Base-by-base conservation (phyloP, 2,329 filamentous ascomycete species). In the Pseudopyricularia cyperi region DNA sequence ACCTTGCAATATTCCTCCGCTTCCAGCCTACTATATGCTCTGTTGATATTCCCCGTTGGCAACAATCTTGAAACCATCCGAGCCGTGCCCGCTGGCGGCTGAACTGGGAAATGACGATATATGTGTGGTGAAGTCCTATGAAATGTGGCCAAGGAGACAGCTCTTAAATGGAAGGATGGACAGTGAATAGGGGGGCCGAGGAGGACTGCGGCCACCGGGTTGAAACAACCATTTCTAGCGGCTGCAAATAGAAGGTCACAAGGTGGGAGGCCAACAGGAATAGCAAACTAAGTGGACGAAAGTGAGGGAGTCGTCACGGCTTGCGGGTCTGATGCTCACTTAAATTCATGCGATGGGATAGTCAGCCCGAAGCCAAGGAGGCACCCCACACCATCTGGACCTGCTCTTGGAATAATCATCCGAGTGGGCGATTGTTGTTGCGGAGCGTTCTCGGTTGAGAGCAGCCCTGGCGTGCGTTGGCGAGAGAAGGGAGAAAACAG, bases 221-320 rank as follows among this genome's bases (percentile, higher is more conserved):
- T 44, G 39, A 44, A 44, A 44, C 39, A 44, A 19, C 12, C 14
- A 14, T 44, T 24, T 44, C 22, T 9, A 44, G 3, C 19, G 22
- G 24, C 7, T 14, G 14, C 22, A 44, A 44, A 24, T 44, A 44
- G 14, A 17, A 44, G 39, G 14, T 8, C 12, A 22, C 8, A 22
- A 26, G 14, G 39, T 22, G 24, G 24, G 24, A 22, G 39, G 39
- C 12, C 19, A 19, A 4, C 6, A 26, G 11, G 19, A 5, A 15
- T 5, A 44, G 7, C 22, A 24, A 19, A 26, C 17, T 44, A 65
- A 54, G 52, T 48, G 34, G 49, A 55, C 17, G 5, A 30, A 30
- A 30, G 28, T 24, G 22, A 44, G 39, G 22, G 12, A 44, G 39
- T 26, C 39, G 39, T 44, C 39, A 44, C 22, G 24, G 39, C 19